A percentile compares a stretch with the other conserved stretches of the same genome.
Conservation (phyloP, 2,329 filamentous ascomycete genomes). For the Fusarium sp. region DNA sequence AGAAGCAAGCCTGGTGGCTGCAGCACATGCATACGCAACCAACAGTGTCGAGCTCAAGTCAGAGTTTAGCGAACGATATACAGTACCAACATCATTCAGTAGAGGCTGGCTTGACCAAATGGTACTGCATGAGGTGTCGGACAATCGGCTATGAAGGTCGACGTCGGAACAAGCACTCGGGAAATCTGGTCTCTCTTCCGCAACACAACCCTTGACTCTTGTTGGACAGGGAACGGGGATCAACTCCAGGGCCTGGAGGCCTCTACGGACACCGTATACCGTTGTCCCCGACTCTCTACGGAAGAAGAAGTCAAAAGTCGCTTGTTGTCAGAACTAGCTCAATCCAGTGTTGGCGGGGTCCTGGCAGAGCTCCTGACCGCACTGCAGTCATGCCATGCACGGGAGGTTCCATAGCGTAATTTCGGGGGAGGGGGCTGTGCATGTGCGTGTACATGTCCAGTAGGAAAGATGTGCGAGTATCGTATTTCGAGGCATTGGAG, state of each 20-base stretch:
- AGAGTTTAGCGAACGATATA: conserved; percentile 2
- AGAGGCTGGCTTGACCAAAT: neutral
- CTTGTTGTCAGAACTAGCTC: conserved; percentile 32
- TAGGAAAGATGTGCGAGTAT: conserved; percentile 16
- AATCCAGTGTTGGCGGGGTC: conserved; percentile 23
- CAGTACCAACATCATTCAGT: neutral
- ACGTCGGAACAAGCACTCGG: conserved; percentile 18
- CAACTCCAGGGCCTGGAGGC: conserved; percentile 31
- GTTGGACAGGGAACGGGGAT: conserved; percentile 1
- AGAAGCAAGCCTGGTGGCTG: conserved; percentile 7
- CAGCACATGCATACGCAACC: conserved; percentile 11
- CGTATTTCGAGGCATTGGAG: conserved; percentile 10
- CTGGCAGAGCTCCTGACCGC: conserved; percentile 14
- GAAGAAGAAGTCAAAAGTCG: conserved; percentile 10
- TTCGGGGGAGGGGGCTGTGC: conserved; percentile 29
- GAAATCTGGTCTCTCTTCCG: neutral
- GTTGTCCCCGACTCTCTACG: neutral
- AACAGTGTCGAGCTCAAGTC: conserved; percentile 6
- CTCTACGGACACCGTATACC: conserved; percentile 13
- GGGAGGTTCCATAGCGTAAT: conserved; percentile 23
- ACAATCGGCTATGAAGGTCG: conserved; percentile 3
- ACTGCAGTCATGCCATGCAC: conserved; percentile 2
- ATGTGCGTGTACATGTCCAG: conserved; percentile 13
- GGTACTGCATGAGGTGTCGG: neutral
- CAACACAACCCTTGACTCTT: conserved; percentile 4